Evolutionary conservation across 2,329 filamentous ascomycete species (phyloP).

Genomic region (Fonsecaea erecta): DNA sequence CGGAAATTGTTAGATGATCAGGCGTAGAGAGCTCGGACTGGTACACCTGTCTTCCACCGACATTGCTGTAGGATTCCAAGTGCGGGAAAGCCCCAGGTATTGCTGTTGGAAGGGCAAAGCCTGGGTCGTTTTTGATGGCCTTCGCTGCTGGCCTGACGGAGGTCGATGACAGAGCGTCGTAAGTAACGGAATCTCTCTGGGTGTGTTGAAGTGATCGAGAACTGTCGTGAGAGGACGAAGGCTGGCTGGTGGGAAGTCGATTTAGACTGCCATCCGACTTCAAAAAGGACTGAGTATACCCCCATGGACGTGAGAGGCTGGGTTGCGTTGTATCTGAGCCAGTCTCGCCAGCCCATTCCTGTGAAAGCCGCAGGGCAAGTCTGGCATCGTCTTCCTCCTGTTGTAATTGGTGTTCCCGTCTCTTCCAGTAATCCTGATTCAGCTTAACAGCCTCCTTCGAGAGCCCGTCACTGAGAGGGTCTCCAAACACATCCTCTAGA

Average conservation of each 20-base stretch:
- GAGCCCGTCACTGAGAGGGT: constrained; percentile 24
- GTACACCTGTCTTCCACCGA: constrained; percentile 32
- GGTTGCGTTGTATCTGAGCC: constrained; percentile 16
- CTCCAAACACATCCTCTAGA: constrained; percentile 28
- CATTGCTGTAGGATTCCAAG: constrained; percentile 18
- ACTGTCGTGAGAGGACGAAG: background rate
- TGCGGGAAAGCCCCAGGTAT: constrained; percentile 35
- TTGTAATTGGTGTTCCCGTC: constrained; percentile 33
- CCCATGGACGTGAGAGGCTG: background rate
- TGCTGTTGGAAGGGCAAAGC: background rate
- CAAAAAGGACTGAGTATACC: constrained; percentile 34
- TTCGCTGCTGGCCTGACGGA: background rate
- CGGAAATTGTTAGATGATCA: background rate
- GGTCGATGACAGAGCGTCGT: background rate
- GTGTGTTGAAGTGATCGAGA: background rate
- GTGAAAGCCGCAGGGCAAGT: constrained; percentile 46
- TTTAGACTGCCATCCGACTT: constrained; percentile 30
- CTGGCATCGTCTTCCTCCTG: constrained; percentile 39
- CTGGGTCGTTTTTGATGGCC: constrained; percentile 13
- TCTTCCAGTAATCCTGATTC: constrained; percentile 22
- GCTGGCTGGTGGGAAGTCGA: background rate
- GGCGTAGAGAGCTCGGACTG: background rate
- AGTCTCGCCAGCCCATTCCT: constrained; percentile 37
- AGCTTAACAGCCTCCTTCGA: constrained; percentile 26
- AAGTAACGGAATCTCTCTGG: background rate